phyloP scores from a whole-genome alignment of 73 alveolate species.

The Paramecium pentaurelia region DNA sequence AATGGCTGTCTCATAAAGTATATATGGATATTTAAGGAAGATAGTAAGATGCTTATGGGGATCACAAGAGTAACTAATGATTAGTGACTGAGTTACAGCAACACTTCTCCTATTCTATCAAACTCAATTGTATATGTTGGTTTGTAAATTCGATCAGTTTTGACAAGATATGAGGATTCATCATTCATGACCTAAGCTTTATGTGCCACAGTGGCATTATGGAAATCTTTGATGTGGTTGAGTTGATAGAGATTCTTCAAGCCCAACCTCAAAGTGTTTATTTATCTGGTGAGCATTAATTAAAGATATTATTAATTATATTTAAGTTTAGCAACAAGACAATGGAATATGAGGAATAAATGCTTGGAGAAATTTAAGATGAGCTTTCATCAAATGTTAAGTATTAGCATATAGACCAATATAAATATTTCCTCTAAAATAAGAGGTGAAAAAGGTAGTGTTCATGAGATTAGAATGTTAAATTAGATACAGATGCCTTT shows the following conservation, averaged over 20 bases:
- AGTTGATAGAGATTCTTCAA: neutral
- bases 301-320: neutral
- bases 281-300: neutral
- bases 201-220: slow-evolving; percentile 30
- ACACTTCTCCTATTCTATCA: slow-evolving; percentile 88
- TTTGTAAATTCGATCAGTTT: slow-evolving; percentile 78
- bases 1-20: slow-evolving; percentile 67
- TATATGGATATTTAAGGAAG: slow-evolving; percentile 82
- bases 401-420: neutral
- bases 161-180: slow-evolving; percentile 52
- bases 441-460: neutral
- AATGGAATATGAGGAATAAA: neutral
- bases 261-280: slow-evolving; percentile 4
- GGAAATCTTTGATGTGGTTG: slow-evolving; percentile 50
- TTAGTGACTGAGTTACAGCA: slow-evolving; percentile 45
- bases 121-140: slow-evolving; percentile 87
- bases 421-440: neutral
- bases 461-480: neutral
- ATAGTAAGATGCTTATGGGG: slow-evolving; percentile 71
- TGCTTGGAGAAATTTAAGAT: neutral
- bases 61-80: slow-evolving; percentile 72
- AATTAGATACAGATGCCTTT: neutral
- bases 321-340: neutral
- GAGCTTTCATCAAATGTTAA: neutral
- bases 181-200: slow-evolving; percentile 53